A percentile compares a stretch with the other conserved stretches of the same genome.
Conservation (phyloP, 345 rosid species). For the Lepidium africanum region DNA sequence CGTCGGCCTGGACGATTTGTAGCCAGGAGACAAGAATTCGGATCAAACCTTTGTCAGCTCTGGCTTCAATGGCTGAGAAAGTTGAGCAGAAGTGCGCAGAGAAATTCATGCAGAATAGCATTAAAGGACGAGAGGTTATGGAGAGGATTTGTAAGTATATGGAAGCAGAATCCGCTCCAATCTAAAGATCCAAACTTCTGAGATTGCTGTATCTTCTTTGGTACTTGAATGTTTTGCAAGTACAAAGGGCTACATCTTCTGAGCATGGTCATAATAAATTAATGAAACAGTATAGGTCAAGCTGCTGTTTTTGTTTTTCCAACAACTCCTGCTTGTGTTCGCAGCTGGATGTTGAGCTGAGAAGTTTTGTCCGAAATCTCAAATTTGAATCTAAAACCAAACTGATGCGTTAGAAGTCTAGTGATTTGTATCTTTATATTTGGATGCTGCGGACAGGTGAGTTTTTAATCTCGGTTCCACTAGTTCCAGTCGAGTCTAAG, state of each 20-base stretch:
- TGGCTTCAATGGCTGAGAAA: constrained; percentile 98
- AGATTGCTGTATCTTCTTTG: not conserved
- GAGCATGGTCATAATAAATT: constrained; percentile 13
- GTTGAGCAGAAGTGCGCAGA: constrained; percentile 87
- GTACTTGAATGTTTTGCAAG: not conserved
- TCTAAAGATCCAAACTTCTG: constrained; percentile 22
- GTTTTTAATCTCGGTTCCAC: not conserved
- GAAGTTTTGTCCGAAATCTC: not conserved
- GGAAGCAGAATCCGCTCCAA: constrained; percentile 68
- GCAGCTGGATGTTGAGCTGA: not conserved
- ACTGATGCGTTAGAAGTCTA: not conserved
- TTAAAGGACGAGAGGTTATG: constrained; percentile 91
- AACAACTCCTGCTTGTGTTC: not conserved
- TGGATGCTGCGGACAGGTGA: not conserved
- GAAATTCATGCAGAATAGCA: constrained; percentile 86
- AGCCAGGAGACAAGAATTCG: constrained; percentile 82
- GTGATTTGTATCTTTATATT: not conserved
- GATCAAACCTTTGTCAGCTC: constrained; percentile 78
- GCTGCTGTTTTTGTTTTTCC: not conserved
- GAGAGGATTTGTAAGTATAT: constrained; percentile 94
- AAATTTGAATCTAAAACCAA: not conserved
- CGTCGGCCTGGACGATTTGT: constrained; percentile 70
- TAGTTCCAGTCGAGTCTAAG: not conserved
- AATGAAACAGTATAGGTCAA: constrained; percentile 6
- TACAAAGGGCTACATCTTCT: not conserved